These are phyloP conservation scores for Podila horticola DNA, from an alignment of 192 early-diverging fungal species.

Conservation along the genomic window DNA sequence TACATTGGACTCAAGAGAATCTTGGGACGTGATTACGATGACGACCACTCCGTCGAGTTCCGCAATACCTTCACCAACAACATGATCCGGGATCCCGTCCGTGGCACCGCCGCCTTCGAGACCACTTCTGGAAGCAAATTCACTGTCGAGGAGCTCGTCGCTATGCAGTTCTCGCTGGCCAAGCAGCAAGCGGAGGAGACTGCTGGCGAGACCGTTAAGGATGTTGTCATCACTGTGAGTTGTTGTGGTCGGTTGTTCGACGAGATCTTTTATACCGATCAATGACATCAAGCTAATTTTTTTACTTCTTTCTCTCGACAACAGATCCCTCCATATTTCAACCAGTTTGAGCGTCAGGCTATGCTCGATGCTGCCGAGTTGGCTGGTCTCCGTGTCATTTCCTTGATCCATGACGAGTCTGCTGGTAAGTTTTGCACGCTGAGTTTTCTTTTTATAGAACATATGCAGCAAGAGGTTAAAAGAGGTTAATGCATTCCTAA, in stretches of 20 bases:
- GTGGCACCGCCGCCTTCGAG: slow-evolving; percentile 77
- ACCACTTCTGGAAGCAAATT: slow-evolving; percentile 64
- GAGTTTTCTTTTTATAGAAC: background rate
- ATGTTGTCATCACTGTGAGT: slow-evolving; percentile 90
- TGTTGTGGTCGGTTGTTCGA: background rate
- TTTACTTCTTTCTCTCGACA: background rate
- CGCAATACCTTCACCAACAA: slow-evolving; percentile 79
- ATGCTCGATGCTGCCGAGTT: slow-evolving; percentile 93
- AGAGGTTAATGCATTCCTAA: background rate
- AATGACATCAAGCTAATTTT: background rate
- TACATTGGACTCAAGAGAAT: slow-evolving; percentile 88
- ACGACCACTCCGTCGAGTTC: slow-evolving; percentile 75
- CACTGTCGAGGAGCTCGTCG: slow-evolving; percentile 90
- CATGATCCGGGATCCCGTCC: slow-evolving; percentile 76
- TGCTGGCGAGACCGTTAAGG: slow-evolving; percentile 80
- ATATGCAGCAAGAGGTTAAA: no score
- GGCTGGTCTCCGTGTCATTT: slow-evolving; percentile 83
- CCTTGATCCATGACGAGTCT: slow-evolving; percentile 93
- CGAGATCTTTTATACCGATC: no score
- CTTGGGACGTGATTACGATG: slow-evolving; percentile 82
- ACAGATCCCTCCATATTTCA: slow-evolving; percentile 90
- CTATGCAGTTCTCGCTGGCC: slow-evolving; percentile 92
- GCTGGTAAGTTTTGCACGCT: slow-evolving; percentile 65
- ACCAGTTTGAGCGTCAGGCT: slow-evolving; percentile 90
- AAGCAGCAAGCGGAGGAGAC: slow-evolving; percentile 83